These are phyloP conservation scores for Xylaria curta DNA, from an alignment of 495 filamentous ascomycete genomes.

Conservation along the genomic window DNA sequence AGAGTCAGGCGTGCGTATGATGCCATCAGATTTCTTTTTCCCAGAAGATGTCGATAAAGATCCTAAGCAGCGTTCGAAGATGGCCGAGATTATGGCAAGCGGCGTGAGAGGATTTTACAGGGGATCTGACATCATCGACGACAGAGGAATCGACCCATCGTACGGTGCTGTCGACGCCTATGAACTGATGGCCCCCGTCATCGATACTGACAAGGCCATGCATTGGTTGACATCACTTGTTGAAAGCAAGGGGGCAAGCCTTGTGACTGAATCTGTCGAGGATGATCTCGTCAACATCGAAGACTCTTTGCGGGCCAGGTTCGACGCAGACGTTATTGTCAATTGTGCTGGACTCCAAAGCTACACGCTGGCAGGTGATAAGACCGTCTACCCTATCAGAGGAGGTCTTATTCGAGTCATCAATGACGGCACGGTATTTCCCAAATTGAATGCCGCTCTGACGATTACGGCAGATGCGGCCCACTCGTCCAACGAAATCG, in stretches of 20 bases:
- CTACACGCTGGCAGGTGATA: conserved; percentile 45
- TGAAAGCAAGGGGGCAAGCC: conserved; percentile 50
- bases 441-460: conserved; percentile 52
- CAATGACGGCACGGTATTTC: conserved; percentile 58
- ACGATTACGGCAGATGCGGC: conserved; percentile 48
- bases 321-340: conserved; percentile 53
- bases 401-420: conserved; percentile 57
- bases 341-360: conserved; percentile 55
- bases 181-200: conserved; percentile 53
- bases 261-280: conserved; percentile 48
- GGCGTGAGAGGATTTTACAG: conserved; percentile 48
- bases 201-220: conserved; percentile 60
- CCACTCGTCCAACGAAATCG: conserved; percentile 49
- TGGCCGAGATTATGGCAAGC: conserved; percentile 45
- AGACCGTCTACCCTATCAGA: conserved; percentile 50
- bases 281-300: conserved; percentile 52
- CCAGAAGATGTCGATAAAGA: conserved; percentile 44
- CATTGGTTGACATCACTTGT: conserved; percentile 52
- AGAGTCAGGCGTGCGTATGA: conserved; percentile 52
- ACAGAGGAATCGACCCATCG: conserved; percentile 42
- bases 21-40: conserved; percentile 50
- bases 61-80: conserved; percentile 42
- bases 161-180: conserved; percentile 57
- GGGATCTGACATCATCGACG: conserved; percentile 45
- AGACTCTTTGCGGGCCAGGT: conserved; percentile 41